Base-by-base conservation (phyloP, 139 green algal species). In the Chlorella sp. region DNA sequence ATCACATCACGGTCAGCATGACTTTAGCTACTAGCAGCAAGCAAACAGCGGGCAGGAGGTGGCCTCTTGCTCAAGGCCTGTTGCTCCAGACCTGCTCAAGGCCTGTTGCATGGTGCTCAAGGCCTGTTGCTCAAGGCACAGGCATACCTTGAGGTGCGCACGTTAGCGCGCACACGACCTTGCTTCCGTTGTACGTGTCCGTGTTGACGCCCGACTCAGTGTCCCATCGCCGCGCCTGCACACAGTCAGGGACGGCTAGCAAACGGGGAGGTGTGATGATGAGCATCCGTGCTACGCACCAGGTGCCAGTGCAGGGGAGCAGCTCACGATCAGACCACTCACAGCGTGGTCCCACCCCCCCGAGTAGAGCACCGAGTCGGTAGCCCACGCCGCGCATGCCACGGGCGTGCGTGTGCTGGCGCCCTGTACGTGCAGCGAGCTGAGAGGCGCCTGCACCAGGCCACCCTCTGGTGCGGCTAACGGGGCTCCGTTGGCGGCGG, bases 341-440 rank as follows among this genome's bases (percentile, higher is more conserved):
- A 95, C 81, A 35, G 78, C 85, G 72, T 95, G 89, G 76, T 97
- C 92, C 89, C 88, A 97, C 1, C 85, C 91, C 4, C 80, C 83
- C 33, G 81, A 92, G 75, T 80, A 83, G 3, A 96, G 26, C 5
- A 67, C 70, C 3, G 66, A 70, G 49, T 78, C 64, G 5, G 65
- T 70, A 1, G 84, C 67, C 88, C 88, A 97, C 3, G 72, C 63
- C 1, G 92, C 62, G 1, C 72, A 73, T 2, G 87, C 78, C 23
- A 96, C 87, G 24, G 90, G 70, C 94, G 88, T 49, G 87, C 72
- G 72, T 97, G 93, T 5, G n/a, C 61, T 67, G 61, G 3, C 0
- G 85, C 92, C 2, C n/a, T n/a, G n/a, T n/a, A n/a, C n/a, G n/a
- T 67, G 30, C 69, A 92, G 77, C 74, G 79, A 59, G 3, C 10